Evolutionary conservation across 257 asterid species (phyloP).

Genomic region (Nyctanthes arbortristis): DNA sequence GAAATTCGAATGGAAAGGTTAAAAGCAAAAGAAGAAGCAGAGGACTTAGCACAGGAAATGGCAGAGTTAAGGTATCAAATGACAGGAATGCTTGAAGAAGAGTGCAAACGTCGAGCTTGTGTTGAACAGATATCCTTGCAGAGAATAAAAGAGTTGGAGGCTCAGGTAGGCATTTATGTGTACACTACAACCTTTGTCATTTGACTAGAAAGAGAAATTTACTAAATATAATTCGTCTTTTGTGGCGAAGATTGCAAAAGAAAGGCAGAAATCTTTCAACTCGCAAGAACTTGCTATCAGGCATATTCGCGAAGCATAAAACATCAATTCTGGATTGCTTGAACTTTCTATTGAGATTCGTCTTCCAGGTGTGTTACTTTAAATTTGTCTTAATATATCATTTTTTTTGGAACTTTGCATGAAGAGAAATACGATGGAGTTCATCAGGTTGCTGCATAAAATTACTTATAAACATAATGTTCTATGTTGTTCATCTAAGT

Average conservation of each 20-base stretch:
- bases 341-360: conserved; percentile 15
- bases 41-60: conserved; percentile 96
- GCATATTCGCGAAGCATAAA: conserved; percentile 29
- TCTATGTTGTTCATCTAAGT: not conserved
- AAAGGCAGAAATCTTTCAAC: conserved; percentile 42
- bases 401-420: not conserved
- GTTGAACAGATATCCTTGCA: conserved; percentile 76
- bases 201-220: conserved; percentile 13
- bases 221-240: conserved; percentile 23
- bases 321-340: conserved; percentile 19
- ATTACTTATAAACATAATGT: not conserved
- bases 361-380: conserved; percentile 32
- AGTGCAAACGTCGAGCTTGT: conserved; percentile 79
- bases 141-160: conserved; percentile 87
- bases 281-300: conserved; percentile 37
- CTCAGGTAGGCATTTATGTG: conserved; percentile 51
- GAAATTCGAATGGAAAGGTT: conserved; percentile 60
- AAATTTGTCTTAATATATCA: not conserved
- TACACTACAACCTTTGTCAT: not conserved
- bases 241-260: conserved; percentile 55
- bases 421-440: not conserved
- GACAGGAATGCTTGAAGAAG: conserved; percentile 78
- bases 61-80: conserved; percentile 90
- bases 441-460: not conserved
- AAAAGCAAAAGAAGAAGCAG: conserved; percentile 92